phyloP scores from a whole-genome alignment of 1,139 yeast genomes.

The Kodamaea derodonti region DNA sequence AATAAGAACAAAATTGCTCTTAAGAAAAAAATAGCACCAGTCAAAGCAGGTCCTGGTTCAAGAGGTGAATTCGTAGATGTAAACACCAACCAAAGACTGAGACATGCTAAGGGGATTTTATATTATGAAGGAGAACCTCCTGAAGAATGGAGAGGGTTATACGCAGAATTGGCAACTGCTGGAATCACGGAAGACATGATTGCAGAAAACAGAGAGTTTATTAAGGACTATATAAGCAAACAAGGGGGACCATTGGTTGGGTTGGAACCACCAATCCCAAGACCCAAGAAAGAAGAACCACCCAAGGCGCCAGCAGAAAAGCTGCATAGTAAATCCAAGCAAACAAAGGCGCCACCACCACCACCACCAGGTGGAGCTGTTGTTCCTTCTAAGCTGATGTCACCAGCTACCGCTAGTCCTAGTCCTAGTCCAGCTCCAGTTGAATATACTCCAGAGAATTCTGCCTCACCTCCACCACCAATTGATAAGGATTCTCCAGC shows the following conservation, averaged over 20 bases:
- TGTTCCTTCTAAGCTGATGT: slow-evolving; percentile 1
- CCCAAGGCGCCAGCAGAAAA: slow-evolving; percentile 4
- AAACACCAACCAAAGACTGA: slow-evolving; percentile 51
- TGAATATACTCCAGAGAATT: slow-evolving; percentile 3
- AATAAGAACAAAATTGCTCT: slow-evolving; percentile 86
- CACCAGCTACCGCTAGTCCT: slow-evolving; percentile 1
- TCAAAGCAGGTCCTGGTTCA: slow-evolving; percentile 54
- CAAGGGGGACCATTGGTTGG: slow-evolving; percentile 88
- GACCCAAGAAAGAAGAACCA: slow-evolving; percentile 32
- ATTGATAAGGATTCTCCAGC: slow-evolving; percentile 8
- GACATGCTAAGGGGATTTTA: slow-evolving; percentile 56
- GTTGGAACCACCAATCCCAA: slow-evolving; percentile 78
- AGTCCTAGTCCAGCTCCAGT: slow-evolving; percentile 7
- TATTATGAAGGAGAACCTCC: slow-evolving; percentile 83
- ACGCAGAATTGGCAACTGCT: slow-evolving; percentile 67
- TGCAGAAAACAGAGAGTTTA: slow-evolving; percentile 79
- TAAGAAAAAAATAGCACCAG: slow-evolving; percentile 45
- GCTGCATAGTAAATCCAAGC: slow-evolving; percentile 10
- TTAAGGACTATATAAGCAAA: slow-evolving; percentile 68
- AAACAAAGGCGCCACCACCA: slow-evolving; percentile 45
- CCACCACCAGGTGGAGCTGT: slow-evolving; percentile 32
- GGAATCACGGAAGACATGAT: slow-evolving; percentile 90
- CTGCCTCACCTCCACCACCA: slow-evolving; percentile 13
- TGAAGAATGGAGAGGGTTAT: slow-evolving; percentile 78
- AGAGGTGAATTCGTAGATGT: slow-evolving; percentile 59